Conservation (phyloP, 1,139 yeast species). For the Candida tropicalis region DNA sequence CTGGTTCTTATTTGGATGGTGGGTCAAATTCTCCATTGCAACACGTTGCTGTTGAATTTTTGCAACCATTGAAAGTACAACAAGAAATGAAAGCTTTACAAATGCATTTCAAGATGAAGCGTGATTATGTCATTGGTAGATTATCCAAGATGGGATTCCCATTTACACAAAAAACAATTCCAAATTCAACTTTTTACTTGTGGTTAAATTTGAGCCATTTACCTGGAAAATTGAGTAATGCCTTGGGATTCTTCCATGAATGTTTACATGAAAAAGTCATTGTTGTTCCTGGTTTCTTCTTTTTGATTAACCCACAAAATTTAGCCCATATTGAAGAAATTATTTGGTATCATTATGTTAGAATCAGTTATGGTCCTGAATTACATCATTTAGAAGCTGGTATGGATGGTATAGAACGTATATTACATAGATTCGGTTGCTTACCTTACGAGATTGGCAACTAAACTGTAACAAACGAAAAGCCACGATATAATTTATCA, state of each 20-base stretch:
- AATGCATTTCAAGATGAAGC: conserved; percentile 59
- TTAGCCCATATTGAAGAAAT: conserved; percentile 63
- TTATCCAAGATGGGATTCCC: conserved; percentile 59
- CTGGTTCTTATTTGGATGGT: conserved; percentile 68
- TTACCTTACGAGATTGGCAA: conserved; percentile 22
- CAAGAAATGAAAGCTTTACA: conserved; percentile 65
- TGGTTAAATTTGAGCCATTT: conserved; percentile 64
- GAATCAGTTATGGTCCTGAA: conserved; percentile 70
- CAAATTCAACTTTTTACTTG: conserved; percentile 65
- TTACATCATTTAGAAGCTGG: conserved; percentile 55
- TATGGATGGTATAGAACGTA: conserved; percentile 68
- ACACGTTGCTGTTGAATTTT: conserved; percentile 60
- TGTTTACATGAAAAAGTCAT: conserved; percentile 66
- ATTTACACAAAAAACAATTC: conserved; percentile 48
- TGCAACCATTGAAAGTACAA: conserved; percentile 54
- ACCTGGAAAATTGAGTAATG: conserved; percentile 62
- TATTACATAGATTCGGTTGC: conserved; percentile 49
- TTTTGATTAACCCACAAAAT: conserved; percentile 65
- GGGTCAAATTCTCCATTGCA: conserved; percentile 71
- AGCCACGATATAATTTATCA: background rate
- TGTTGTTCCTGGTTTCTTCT: conserved; percentile 70
- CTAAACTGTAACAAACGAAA: background rate
- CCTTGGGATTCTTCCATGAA: conserved; percentile 70
- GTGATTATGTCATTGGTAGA: conserved; percentile 59
- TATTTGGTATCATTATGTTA: conserved; percentile 64